Conservation (phyloP, 2,329 filamentous ascomycete species). For the Colletotrichum graminicola region DNA sequence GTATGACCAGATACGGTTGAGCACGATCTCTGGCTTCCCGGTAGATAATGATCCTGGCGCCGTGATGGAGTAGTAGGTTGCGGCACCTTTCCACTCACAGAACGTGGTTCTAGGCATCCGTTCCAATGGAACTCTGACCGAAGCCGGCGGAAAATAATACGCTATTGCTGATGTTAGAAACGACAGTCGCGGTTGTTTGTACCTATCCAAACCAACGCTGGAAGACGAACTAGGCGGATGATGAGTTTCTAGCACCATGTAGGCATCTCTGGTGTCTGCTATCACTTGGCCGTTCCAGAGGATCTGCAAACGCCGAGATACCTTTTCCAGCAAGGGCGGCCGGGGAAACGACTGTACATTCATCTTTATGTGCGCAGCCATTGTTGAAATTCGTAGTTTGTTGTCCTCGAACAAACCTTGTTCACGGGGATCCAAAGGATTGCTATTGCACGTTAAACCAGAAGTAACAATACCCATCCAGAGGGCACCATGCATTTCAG, state of each 20-base stretch:
- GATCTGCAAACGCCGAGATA: slow-evolving; percentile 65
- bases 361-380: slow-evolving; percentile 51
- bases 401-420: background rate
- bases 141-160: slow-evolving; percentile 69
- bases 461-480: background rate
- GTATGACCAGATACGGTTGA: slow-evolving; percentile 71
- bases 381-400: background rate
- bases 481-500: no score
- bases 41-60: slow-evolving; percentile 51
- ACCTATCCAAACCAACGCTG: slow-evolving; percentile 4
- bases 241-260: slow-evolving; percentile 73
- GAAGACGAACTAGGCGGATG: slow-evolving; percentile 67
- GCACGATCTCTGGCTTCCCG: slow-evolving; percentile 52
- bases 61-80: slow-evolving; percentile 68
- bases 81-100: slow-evolving; percentile 73
- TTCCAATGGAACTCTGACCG: slow-evolving; percentile 60
- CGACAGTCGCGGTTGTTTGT: background rate
- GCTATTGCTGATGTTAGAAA: slow-evolving; percentile 51
- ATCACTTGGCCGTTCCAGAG: slow-evolving; percentile 67
- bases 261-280: slow-evolving; percentile 69
- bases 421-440: no score
- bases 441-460: background rate
- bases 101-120: slow-evolving; percentile 60
- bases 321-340: slow-evolving; percentile 68
- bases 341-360: slow-evolving; percentile 71